Evolutionary conservation across 129 eudicot genomes (phyloP).

Genomic region (Solidago caesia): DNA sequence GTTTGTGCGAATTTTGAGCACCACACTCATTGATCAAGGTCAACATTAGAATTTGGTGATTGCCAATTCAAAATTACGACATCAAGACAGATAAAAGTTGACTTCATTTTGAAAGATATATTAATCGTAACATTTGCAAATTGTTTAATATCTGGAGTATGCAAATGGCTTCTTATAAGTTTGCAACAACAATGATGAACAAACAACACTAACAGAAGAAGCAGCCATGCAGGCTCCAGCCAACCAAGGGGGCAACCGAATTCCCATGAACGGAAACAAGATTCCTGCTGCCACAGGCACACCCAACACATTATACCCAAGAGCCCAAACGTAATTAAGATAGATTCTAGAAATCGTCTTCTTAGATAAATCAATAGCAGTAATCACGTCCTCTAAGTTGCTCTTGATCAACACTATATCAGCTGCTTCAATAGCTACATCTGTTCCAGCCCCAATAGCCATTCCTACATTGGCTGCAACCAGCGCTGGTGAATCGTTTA

Average conservation of each 20-base stretch:
- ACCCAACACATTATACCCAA: constrained; percentile 87
- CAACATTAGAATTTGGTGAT: not conserved
- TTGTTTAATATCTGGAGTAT: constrained; percentile 10
- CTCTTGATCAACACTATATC: constrained; percentile 82
- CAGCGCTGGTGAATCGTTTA: constrained; percentile 95
- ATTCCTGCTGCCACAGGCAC: constrained; percentile 93
- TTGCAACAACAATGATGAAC: constrained; percentile 87
- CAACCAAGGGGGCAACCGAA: constrained; percentile 94
- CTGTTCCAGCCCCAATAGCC: constrained; percentile 98
- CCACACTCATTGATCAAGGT: not conserved
- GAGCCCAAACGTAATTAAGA: constrained; percentile 92
- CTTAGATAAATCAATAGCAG: constrained; percentile 84
- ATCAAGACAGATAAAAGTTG: not conserved
- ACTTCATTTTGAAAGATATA: not conserved
- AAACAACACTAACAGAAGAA: constrained; percentile 90
- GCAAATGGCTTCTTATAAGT: constrained; percentile 77
- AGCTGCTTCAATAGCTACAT: constrained; percentile 97
- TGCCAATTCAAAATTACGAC: not conserved
- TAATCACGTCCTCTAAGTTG: constrained; percentile 81
- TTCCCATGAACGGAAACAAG: constrained; percentile 75
- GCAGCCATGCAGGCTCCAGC: constrained; percentile 99
- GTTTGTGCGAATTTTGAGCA: too few species aligned
- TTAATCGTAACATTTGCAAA: not conserved
- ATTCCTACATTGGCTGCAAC: constrained; percentile 93
- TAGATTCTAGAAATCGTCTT: constrained; percentile 76